Percentiles rank a stretch among this genome's conserved stretches.
Conservation (phyloP, 805 yeast species). For the Suhomyces vadensis region DNA sequence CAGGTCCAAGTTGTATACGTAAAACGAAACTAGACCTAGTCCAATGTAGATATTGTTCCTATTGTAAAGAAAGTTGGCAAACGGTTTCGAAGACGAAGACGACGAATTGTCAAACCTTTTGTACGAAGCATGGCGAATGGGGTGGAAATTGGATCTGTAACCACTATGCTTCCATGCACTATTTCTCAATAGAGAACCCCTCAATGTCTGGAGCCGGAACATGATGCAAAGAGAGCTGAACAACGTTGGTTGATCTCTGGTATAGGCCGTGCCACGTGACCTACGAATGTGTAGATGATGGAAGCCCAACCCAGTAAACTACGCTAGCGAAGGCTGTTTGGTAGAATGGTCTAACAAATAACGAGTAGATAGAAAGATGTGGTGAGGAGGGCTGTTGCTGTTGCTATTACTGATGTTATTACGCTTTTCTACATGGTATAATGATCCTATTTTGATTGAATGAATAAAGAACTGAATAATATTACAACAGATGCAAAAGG, state of each 20-base stretch:
- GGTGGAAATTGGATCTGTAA: not conserved
- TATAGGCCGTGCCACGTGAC: not conserved
- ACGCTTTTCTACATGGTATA: not conserved
- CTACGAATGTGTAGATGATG: not conserved
- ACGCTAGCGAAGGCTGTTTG: too few relatives aligned
- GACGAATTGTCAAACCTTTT: conserved; percentile 16
- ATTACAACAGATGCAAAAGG: not conserved
- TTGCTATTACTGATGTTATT: too few relatives aligned
- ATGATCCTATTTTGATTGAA: not conserved
- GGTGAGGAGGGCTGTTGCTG: too few relatives aligned
- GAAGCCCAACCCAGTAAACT: too few relatives aligned
- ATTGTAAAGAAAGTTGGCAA: conserved; percentile 21
- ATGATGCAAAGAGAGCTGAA: too few relatives aligned
- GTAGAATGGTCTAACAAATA: too few relatives aligned
- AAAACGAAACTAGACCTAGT: conserved; percentile 19
- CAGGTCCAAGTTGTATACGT: conserved; percentile 53
- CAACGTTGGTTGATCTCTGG: too few relatives aligned
- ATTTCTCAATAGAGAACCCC: too few relatives aligned
- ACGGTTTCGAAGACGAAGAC: conserved; percentile 4
- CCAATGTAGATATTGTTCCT: conserved; percentile 35
- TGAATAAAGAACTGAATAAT: not conserved
- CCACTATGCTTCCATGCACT: not conserved
- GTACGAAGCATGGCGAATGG: conserved; percentile 18
- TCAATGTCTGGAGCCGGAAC: too few relatives aligned
- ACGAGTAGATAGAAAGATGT: too few relatives aligned